phyloP scores from a whole-genome alignment of 108 stramenopile species.

The Nitzschia sp. region DNA sequence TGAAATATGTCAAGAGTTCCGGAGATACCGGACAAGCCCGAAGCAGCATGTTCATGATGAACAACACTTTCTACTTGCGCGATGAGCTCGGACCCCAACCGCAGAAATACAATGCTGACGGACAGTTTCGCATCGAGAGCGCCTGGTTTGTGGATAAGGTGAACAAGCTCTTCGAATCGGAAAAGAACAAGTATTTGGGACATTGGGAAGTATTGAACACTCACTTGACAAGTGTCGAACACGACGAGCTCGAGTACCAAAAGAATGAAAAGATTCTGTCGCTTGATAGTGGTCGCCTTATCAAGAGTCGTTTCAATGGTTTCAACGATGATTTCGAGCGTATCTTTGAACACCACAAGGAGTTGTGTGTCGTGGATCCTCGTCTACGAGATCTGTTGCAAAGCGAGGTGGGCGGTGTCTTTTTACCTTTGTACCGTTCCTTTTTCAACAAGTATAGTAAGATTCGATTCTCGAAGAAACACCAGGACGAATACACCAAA shows the following conservation, averaged over 20 bases:
- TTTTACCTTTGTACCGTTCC: constrained; percentile 64
- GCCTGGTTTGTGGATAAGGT: constrained; percentile 81
- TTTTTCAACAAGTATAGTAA: constrained; percentile 78
- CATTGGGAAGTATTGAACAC: constrained; percentile 74
- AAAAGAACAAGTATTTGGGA: constrained; percentile 71
- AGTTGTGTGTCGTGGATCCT: constrained; percentile 67
- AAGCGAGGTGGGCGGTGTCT: constrained; percentile 58
- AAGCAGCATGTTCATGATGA: constrained; percentile 81
- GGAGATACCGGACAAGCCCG: constrained; percentile 50
- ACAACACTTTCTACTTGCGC: constrained; percentile 78
- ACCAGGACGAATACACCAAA: constrained; percentile 80
- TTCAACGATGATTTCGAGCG: constrained; percentile 83
- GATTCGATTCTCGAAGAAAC: constrained; percentile 85
- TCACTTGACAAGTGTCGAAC: constrained; percentile 70
- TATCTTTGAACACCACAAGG: constrained; percentile 63
- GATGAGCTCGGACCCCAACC: constrained; percentile 61
- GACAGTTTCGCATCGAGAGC: constrained; percentile 61
- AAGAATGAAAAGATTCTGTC: constrained; percentile 69
- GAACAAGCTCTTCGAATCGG: constrained; percentile 67
- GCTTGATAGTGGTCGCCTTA: constrained; percentile 73
- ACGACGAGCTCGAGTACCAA: constrained; percentile 66
- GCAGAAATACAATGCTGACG: constrained; percentile 13
- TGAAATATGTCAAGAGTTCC: constrained; percentile 63
- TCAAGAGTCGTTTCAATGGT: constrained; percentile 81
- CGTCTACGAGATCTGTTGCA: constrained; percentile 63